Evolutionary conservation across 2,329 filamentous ascomycete genomes (phyloP).

Genomic region (Diaporthe longicolla): DNA sequence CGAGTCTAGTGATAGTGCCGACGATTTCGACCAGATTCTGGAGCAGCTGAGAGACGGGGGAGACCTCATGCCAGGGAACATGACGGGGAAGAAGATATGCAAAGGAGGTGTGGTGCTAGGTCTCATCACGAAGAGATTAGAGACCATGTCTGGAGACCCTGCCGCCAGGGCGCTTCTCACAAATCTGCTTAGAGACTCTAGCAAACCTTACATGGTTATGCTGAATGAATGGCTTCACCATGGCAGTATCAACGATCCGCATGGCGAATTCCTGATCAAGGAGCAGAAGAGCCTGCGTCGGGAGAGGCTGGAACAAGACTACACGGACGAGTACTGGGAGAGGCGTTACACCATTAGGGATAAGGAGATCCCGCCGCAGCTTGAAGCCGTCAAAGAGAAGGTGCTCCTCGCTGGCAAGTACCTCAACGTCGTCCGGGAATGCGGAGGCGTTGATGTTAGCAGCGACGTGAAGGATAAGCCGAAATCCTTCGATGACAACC

Average conservation of each 20-base stretch:
- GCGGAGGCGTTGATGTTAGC: conserved; percentile 94
- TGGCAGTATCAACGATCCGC: conserved; percentile 93
- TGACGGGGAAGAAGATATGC: conserved; percentile 90
- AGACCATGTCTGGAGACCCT: conserved; percentile 94
- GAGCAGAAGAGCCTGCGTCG: conserved; percentile 96
- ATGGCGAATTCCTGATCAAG: conserved; percentile 93
- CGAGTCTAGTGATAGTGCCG: conserved; percentile 79
- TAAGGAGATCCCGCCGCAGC: conserved; percentile 90
- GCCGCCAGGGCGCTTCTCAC: conserved; percentile 87
- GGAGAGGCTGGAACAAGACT: conserved; percentile 93
- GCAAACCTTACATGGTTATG: conserved; percentile 97
- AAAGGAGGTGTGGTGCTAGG: conserved; percentile 97
- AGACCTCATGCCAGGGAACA: conserved; percentile 82
- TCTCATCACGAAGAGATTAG: conserved; percentile 85
- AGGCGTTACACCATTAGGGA: conserved; percentile 96
- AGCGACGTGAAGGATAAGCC: conserved; percentile 91
- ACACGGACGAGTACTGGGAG: conserved; percentile 99
- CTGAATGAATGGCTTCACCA: conserved; percentile 98
- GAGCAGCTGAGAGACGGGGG: conserved; percentile 91
- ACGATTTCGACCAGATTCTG: conserved; percentile 93
- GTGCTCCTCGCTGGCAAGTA: conserved; percentile 97
- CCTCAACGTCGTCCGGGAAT: conserved; percentile 96
- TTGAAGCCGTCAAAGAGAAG: conserved; percentile 92
- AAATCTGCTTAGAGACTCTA: conserved; percentile 86
- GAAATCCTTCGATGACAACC: conserved; percentile 88